Percentiles rank a stretch among this genome's conserved stretches.
phyloP scores from a whole-genome alignment of 2,329 filamentous ascomycete genomes.

The Trichophyton simii region DNA sequence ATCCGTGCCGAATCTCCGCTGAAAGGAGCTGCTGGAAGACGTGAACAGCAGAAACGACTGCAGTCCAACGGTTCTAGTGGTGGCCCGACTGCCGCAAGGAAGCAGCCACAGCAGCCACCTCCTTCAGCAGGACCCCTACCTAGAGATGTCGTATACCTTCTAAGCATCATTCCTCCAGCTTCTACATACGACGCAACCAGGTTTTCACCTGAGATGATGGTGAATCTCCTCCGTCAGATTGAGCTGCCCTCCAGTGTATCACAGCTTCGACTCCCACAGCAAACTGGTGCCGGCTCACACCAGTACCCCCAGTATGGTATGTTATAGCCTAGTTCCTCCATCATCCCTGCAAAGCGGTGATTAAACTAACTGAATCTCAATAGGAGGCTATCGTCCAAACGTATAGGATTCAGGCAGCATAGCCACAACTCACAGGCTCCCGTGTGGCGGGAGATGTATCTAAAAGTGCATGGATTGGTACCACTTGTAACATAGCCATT shows the following conservation, averaged over 20 bases:
- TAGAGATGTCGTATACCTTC: constrained; percentile 48
- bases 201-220: constrained; percentile 59
- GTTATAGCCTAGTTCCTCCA: not conserved
- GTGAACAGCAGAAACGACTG: constrained; percentile 57
- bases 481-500: constrained; percentile 2
- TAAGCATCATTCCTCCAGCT: constrained; percentile 63
- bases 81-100: constrained; percentile 1
- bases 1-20: constrained; percentile 81
- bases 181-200: constrained; percentile 58
- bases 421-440: not conserved
- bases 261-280: constrained; percentile 20
- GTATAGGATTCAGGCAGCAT: not conserved
- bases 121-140: constrained; percentile 54
- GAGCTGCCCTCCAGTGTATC: constrained; percentile 46
- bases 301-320: constrained; percentile 1
- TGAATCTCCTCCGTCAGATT: constrained; percentile 58
- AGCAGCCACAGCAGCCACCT: constrained; percentile 29
- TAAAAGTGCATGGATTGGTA: not conserved
- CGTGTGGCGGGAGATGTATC: not conserved
- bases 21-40: constrained; percentile 77
- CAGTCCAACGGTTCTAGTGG: constrained; percentile 19
- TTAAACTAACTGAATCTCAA: not conserved
- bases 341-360: not conserved
- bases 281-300: not conserved
- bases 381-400: constrained; percentile 1